phyloP scores from a whole-genome alignment of 2,329 filamentous ascomycete species.

The Chalaropsis ovoidea region DNA sequence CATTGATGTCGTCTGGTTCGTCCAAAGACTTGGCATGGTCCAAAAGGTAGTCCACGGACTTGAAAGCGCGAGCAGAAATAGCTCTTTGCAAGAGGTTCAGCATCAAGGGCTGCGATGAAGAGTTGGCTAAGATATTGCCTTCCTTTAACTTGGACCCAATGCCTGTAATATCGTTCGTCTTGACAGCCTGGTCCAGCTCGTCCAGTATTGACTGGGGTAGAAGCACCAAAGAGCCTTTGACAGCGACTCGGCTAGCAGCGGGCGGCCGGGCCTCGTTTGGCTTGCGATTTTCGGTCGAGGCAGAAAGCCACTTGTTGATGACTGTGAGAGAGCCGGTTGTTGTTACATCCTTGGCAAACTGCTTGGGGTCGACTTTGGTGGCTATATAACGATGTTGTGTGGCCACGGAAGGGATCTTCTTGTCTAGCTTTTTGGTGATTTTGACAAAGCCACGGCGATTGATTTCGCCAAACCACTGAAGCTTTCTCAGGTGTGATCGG shows the following conservation, averaged over 20 bases:
- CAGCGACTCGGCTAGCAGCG: constrained; percentile 65
- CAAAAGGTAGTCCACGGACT: constrained; percentile 63
- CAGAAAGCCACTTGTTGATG: constrained; percentile 87
- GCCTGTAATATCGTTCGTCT: constrained; percentile 50
- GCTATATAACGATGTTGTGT: constrained; percentile 79
- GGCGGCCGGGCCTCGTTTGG: constrained; percentile 65
- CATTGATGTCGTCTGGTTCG: constrained; percentile 85
- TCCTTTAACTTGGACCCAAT: constrained; percentile 24
- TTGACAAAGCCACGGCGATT: constrained; percentile 93
- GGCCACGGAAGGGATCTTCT: constrained; percentile 68
- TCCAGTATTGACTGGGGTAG: constrained; percentile 55
- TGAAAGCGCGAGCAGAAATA: constrained; percentile 58
- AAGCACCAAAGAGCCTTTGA: constrained; percentile 64
- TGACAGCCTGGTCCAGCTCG: constrained; percentile 59
- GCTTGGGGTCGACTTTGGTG: constrained; percentile 78
- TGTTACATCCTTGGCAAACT: constrained; percentile 67
- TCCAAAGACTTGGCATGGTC: constrained; percentile 60
- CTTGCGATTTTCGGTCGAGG: constrained; percentile 53
- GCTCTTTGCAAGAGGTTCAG: constrained; percentile 69
- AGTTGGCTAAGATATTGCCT: constrained; percentile 38
- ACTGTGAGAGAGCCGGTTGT: constrained; percentile 42
- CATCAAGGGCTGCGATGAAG: constrained; percentile 55
- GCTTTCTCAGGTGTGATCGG: constrained; percentile 73
- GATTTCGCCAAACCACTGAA: constrained; percentile 97
- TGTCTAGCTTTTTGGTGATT: constrained; percentile 98